Base-by-base conservation (phyloP, 805 yeast species). In the Saccharomycopsis babjevae region DNA sequence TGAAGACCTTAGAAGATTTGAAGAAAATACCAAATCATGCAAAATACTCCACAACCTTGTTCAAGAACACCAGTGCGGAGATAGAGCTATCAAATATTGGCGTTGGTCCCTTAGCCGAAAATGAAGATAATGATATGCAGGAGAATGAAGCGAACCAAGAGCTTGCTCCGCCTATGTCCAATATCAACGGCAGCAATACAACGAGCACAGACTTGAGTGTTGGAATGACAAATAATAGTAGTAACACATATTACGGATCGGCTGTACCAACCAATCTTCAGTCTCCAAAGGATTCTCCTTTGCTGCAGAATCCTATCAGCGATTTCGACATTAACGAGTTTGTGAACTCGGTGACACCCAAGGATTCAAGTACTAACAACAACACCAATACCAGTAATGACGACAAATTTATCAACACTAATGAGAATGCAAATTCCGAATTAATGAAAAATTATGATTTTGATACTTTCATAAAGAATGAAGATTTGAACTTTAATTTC, bases 51-150 rank as follows among this genome's bases (percentile, higher is more conserved):
- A 61, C 57, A 76, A 74, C 60, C 65, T 76, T 61, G 73, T 71
- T 83, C 66, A 70, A 80, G 68, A 75, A 85, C 66, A 89, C 96
- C 1, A 84, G 90, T 69, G 97, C 96, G 0, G 96, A 89, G 68
- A 72, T 79, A 30, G 89, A 88, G 1, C 74, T 89, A 61, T 84
- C 90, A 0, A 81, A 82, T 66, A 86, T 88, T 56, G 96, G 97
- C 1, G 94, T 88, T 7, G 96, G 96, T 1, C 92, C 93, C 0
- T 71, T 87, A 57, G 84, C 88, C 0, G 83, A 58, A 30, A 40
- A 40, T 16, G 56, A 39, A 20, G 55, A 28, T 3, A 54, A 30
- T 76, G 39, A 50, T 22, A 25, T 18, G 36, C 30, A 20, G 11
- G 38, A 22, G n/a, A 25, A 25, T 18, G 56, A 15, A 58, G 18